A percentile compares a stretch with the other conserved stretches of the same genome.
Evolutionary conservation across 495 filamentous ascomycete genomes (phyloP).

Genomic region (Durotheca rogersii): DNA sequence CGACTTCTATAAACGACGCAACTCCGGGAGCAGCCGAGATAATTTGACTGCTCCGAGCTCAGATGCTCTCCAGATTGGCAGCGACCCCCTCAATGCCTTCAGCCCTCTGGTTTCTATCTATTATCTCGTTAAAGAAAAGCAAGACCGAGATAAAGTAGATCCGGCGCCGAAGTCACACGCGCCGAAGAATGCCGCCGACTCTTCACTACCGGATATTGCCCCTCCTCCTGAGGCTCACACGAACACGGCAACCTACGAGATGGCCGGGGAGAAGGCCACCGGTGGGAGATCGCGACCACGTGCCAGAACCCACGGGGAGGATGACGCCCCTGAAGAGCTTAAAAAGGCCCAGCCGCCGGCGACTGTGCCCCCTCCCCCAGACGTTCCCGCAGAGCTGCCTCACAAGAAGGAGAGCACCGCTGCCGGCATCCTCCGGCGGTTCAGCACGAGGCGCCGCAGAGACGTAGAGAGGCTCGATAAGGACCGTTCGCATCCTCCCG

Average conservation of each 20-base stretch:
- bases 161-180: constrained; percentile 60
- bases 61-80: constrained; percentile 78
- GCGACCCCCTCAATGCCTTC: constrained; percentile 90
- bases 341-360: constrained; percentile 66
- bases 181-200: constrained; percentile 49
- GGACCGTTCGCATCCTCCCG: constrained; percentile 63
- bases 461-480: constrained; percentile 60
- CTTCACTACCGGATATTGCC: constrained; percentile 63
- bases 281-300: constrained; percentile 78
- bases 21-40: constrained; percentile 82
- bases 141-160: constrained; percentile 73
- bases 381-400: constrained; percentile 61
- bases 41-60: constrained; percentile 83
- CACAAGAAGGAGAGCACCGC: constrained; percentile 84
- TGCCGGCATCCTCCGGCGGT: constrained; percentile 80
- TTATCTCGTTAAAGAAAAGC: constrained; percentile 92
- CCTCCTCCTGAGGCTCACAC: constrained; percentile 91
- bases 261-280: constrained; percentile 76
- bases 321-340: constrained; percentile 76
- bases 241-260: constrained; percentile 75
- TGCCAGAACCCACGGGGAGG: constrained; percentile 92
- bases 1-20: constrained; percentile 95
- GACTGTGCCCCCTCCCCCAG: constrained; percentile 44
- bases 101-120: constrained; percentile 93
- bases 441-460: constrained; percentile 78